Evolutionary conservation across 164 flowering plant species (phyloP).

Genomic region (Magnolia kwangsiensis): DNA sequence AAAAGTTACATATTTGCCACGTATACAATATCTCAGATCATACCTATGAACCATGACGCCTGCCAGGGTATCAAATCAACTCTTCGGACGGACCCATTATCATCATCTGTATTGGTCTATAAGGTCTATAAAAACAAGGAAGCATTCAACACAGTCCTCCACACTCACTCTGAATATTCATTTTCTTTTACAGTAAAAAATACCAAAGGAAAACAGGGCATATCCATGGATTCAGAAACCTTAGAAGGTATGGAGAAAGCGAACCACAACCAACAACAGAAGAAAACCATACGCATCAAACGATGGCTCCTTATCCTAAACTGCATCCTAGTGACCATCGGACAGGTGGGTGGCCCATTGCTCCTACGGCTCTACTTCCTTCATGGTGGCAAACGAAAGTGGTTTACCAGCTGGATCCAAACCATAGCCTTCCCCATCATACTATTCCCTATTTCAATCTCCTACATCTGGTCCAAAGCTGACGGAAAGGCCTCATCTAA

Average conservation of each 20-base stretch:
- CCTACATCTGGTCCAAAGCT: not conserved
- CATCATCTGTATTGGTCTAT: not conserved
- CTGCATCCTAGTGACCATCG: slow-evolving; percentile 13
- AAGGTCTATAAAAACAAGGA: not conserved
- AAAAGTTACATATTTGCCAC: no score
- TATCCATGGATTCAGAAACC: not conserved
- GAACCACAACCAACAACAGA: not conserved
- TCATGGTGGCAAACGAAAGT: slow-evolving; percentile 26
- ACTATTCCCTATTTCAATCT: slow-evolving; percentile 13
- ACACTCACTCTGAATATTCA: not conserved
- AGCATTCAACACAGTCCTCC: not conserved
- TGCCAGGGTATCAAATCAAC: not conserved
- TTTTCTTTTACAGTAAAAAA: not conserved
- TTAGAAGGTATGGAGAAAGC: not conserved
- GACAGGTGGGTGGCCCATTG: slow-evolving; percentile 19
- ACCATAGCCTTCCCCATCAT: slow-evolving; percentile 19
- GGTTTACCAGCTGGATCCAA: slow-evolving; percentile 28
- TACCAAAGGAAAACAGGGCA: not conserved
- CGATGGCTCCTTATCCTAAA: slow-evolving; percentile 11
- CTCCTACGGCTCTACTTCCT: slow-evolving; percentile 24
- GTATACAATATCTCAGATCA: no score
- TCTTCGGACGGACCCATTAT: not conserved
- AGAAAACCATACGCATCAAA: slow-evolving; percentile 6
- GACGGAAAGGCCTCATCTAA: no score
- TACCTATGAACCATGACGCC: not conserved